Base-by-base conservation (phyloP, 352 stramenopile genomes). In the Pythium coloratum region DNA sequence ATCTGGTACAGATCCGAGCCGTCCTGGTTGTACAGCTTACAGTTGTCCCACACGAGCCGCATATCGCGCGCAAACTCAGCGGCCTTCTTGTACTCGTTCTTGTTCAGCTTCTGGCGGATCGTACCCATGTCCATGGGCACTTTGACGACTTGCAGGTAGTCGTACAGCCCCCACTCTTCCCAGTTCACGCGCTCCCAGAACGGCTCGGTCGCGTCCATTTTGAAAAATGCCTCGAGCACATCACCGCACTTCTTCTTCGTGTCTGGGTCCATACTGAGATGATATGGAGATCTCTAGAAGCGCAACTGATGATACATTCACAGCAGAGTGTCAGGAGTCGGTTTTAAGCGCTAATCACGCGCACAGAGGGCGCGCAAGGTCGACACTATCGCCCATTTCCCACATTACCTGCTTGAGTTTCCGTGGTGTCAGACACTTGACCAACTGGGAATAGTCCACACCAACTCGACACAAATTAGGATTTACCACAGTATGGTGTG, bases 71-170 rank as follows among this genome's bases (percentile, higher is more conserved):
- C 85, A 84, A 96, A 94, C 51, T 93, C 86, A 26, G 66, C 67
- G n/a, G 81, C 67, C 53, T 93, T 95, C 66, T 92, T 91, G 83
- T 96, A 94, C 66, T 94, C 86, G 38, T 81, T 84, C 71, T 92
- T 94, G 64, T 55, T 69, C 12, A 96, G 71, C 70, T 92, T 94
- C 55, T 10, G 73, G 62, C 84, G 86, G 47, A 98, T 89, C 32
- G 92, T 96, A 46, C 90, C 90, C 34, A 98, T 77, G 71, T 98
- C 92, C 90, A 97, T 97, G 40, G 92, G 92, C 64, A 86, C 81
- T 67, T 97, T 98, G 38, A 98, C 86, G 54, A 97, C 80, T 66
- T 95, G 78, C 42, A 95, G 71, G 76, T 98, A 98, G 79, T 97
- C 91, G 57, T 93, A 90, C 14, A 98, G 80, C 9, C 84, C 86